Base-by-base conservation (phyloP, 2,329 filamentous ascomycete species). In the Diaporthe citrichinensis region DNA sequence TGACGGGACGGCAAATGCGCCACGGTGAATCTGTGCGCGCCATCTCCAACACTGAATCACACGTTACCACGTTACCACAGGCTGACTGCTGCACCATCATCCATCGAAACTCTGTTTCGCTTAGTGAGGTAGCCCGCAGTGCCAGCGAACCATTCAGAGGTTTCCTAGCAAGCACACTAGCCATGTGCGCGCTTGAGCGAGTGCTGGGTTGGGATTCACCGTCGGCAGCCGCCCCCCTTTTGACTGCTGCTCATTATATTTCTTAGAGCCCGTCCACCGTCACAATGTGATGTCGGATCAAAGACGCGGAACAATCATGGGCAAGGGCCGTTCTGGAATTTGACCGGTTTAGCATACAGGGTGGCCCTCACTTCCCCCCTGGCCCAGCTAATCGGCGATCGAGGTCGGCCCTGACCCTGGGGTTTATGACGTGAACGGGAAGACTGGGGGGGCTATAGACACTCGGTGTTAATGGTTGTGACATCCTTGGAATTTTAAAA, bases 11-110 rank as follows among this genome's bases (percentile, higher is more conserved):
- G 44, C 44, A 23, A 36, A 25, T n/a, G 12, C 14, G 62, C 41
- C 62, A 28, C 14, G 9, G 31, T 31, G 46, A 36, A 68, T 34
- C 12, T 25, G 28, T 68, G 31, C 49, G 36, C 31, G 12, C 23
- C 46, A 4, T 53, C 23, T 53, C 20, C 65, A 68, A 28, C n/a
- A 12, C n/a, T 25, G 31, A 53, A 69, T 69, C 46, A 55, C 65
- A 69, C 65, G 65, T 69, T 69, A 55, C 65, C 65, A 69, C 65
- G 65, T 69, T 69, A 55, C 65, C 9, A 69, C n/a, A 14, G 34
- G 31, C 65, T 69, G 4, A 41, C 34, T 25, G 34, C 31, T 34
- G 15, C 7, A 31, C 49, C 65, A 41, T 34, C 65, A 41, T 34
- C 49, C 65, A 39, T 55, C 49, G 34, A 69, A 69, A 55, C 65